These are phyloP conservation scores for Penicillium longicatenatum DNA, from an alignment of 495 filamentous ascomycete genomes.

Conservation along the genomic window DNA sequence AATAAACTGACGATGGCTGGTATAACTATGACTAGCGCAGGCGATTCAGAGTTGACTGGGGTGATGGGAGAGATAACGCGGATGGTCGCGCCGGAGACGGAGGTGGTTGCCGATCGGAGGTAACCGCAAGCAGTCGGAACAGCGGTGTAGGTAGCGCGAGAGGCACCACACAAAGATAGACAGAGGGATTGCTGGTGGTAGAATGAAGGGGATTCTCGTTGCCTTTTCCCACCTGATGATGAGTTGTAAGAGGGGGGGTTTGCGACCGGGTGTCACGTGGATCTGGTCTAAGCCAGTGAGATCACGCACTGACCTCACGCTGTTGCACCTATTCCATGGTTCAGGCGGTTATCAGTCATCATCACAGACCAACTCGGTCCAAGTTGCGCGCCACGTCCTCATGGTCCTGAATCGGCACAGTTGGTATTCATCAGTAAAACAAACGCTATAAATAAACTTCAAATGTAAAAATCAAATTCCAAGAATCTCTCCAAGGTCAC, in stretches of 20 bases:
- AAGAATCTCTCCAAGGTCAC: constrained; percentile 21
- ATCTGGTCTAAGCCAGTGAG: constrained; percentile 39
- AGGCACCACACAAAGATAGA: neutral
- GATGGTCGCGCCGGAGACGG: constrained; percentile 27
- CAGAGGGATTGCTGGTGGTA: neutral
- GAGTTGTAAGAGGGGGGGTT: constrained; percentile 18
- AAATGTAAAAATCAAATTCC: constrained; percentile 16
- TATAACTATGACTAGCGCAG: neutral
- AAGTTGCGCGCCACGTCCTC: constrained; percentile 34
- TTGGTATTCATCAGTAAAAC: constrained; percentile 43
- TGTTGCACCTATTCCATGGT: constrained; percentile 25
- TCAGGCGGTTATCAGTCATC: constrained; percentile 8
- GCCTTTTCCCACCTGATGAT: neutral
- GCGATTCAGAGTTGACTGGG: neutral
- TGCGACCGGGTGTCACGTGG: constrained; percentile 43
- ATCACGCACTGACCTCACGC: constrained; percentile 47
- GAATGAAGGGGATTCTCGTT: neutral
- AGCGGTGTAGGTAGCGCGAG: neutral
- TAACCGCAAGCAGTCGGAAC: constrained; percentile 19
- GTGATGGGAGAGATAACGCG: constrained; percentile 21
- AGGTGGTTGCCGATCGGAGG: constrained; percentile 26
- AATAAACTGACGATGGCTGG: neutral
- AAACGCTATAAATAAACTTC: constrained; percentile 10
- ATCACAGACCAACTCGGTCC: constrained; percentile 33
- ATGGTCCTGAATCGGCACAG: constrained; percentile 30